A percentile compares a stretch with the other conserved stretches of the same genome.
Conservation (phyloP, 108 stramenopile species). For the Epithemia pelagica region DNA sequence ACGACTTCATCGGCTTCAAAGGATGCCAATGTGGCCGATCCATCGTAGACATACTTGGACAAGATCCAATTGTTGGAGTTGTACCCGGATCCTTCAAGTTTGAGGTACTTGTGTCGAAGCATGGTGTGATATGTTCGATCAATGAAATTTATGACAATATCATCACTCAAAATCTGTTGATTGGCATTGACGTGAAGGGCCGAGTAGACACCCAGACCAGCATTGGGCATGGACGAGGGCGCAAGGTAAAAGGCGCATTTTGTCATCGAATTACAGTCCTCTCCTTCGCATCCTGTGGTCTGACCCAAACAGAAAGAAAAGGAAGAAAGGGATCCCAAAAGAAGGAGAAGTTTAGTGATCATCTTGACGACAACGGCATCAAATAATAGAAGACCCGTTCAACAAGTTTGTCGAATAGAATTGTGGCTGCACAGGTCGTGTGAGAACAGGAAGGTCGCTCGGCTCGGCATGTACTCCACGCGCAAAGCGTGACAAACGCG, state of each 20-base stretch:
- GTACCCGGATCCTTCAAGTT: background rate
- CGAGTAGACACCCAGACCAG: conserved; percentile 65
- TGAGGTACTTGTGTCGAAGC: background rate
- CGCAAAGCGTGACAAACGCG: too few species aligned
- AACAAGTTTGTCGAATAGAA: too few species aligned
- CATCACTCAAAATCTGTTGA: conserved; percentile 5
- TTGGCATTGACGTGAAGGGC: conserved; percentile 5
- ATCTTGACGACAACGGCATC: too few species aligned
- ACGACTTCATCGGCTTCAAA: conserved; percentile 30
- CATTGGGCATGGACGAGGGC: conserved; percentile 54
- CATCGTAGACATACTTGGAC: conserved; percentile 21
- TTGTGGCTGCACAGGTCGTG: too few species aligned
- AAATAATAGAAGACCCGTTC: too few species aligned
- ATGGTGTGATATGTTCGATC: conserved; percentile 9
- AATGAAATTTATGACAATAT: conserved; percentile 11
- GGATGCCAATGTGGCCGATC: conserved; percentile 4
- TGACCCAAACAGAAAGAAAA: too few species aligned
- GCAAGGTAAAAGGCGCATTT: conserved; percentile 61
- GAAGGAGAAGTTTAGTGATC: too few species aligned
- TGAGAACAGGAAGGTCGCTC: too few species aligned
- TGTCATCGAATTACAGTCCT: too few species aligned
- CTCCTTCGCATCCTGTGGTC: too few species aligned
- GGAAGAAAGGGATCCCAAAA: too few species aligned
- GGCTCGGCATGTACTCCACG: too few species aligned
- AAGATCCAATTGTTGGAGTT: conserved; percentile 21